Evolutionary conservation across 306 rosid species (phyloP), one percentile per base, ranked within the genome.

Genomic region (Trifolium subterraneum): DNA sequence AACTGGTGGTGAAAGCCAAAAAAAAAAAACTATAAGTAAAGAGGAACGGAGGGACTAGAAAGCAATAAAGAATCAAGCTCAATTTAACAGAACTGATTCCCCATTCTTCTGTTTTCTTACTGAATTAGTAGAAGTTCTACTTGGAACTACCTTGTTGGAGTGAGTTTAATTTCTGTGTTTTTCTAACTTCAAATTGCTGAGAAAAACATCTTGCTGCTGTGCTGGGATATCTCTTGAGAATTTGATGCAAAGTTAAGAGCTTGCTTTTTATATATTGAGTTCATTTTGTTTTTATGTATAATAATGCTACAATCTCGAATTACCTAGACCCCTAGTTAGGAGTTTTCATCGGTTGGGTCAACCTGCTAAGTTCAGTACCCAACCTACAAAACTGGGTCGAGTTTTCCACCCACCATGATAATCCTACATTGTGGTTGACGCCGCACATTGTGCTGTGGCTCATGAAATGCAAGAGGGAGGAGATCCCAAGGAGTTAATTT

Each of bases 51-150:
- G 29, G 29, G 18, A 27, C 8, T 35, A 35, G 35, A 22, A 10
- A 68, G 69, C 7, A 14, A 45, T 15, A 20, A 68, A 68, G 10
- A 42, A 8, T 66, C 36, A 13, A 50, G 16, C 58, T 71, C 68
- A 51, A 52, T 14, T 71, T 14, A 36, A 54, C 39, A 18, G 8
- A 50, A 44, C 67, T 51, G 60, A 71, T 38, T 52, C 76, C 38
- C 39, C 59, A 51, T 23, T 7, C 33, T 63, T 63, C 39, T 38
- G 54, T 71, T 44, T 35, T 78, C 65, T 38, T 27, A 65, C 47
- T 25, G 58, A 70, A 78, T 61, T 36, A 38, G 59, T 39, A 63
- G 47, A 33, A 12, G 25, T 64, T 76, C 31, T 22, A 18, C 36
- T 55, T 36, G 15, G 54, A 19, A 22, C 38, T 12, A 54, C 75